Conservation (phyloP, 495 filamentous ascomycete genomes). For the Penicillium maclennaniae region DNA sequence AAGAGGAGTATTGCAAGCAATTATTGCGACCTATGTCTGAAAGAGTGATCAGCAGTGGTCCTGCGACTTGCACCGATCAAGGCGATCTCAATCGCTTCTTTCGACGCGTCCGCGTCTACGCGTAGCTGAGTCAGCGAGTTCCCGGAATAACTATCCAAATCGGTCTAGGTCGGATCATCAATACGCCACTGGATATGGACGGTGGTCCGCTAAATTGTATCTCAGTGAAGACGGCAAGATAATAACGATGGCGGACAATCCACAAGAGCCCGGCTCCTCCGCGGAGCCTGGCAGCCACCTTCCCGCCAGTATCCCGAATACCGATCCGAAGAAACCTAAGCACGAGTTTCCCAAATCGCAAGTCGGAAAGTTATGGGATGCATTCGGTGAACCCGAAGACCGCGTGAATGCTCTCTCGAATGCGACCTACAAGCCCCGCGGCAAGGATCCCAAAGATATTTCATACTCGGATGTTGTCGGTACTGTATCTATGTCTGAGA, state of each 20-base stretch:
- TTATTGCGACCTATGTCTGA: constrained; percentile 3
- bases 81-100: constrained; percentile 19
- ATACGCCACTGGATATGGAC: constrained; percentile 2
- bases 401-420: constrained; percentile 47
- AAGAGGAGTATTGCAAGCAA: background rate
- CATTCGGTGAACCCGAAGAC: constrained; percentile 47
- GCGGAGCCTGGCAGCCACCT: constrained; percentile 15
- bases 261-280: constrained; percentile 31
- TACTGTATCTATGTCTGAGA: constrained; percentile 64
- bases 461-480: constrained; percentile 61
- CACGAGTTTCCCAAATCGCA: constrained; percentile 44
- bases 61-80: constrained; percentile 20
- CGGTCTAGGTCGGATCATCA: background rate
- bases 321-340: constrained; percentile 32
- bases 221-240: constrained; percentile 1
- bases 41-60: constrained; percentile 14
- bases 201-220: background rate
- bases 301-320: constrained; percentile 17
- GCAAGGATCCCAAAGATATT: constrained; percentile 41
- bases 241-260: constrained; percentile 54
- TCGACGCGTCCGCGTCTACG: constrained; percentile 43
- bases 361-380: constrained; percentile 50
- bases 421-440: constrained; percentile 43
- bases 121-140: constrained; percentile 12
- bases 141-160: constrained; percentile 34